Evolutionary conservation across 2,329 filamentous ascomycete genomes (phyloP), one percentile per base, ranked within the genome.

Genomic region (Cercospora brassicicola): DNA sequence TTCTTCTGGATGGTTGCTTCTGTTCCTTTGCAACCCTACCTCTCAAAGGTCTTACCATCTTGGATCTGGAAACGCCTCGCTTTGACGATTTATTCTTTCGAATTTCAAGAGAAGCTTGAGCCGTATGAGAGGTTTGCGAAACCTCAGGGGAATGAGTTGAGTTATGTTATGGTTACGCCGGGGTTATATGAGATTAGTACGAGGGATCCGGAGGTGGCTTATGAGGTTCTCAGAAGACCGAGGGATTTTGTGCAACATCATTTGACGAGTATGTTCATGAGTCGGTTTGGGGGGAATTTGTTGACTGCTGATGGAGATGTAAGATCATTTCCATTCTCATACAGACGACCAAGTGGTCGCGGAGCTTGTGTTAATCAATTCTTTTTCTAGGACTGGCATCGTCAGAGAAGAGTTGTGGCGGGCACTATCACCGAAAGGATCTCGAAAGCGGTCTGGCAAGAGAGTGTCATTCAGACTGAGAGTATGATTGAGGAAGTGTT

Each of bases 401-500:
- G 74, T 48, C 77, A 79, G 42, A 72, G 77, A 10, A 78, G 74
- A 67, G 68, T 78, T 3, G 70, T 78, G 6, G 74, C 76, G 2
- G 72, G 71, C 18, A 76, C 76, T 3, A 73, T 79, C 60, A 78
- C 77, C n/a, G 77, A 79, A 64, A 72, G 73, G 1, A 76, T 78
- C 31, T 78, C 76, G 1, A 76, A 72, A 60, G 70, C 73, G 2
- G 76, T 77, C 0, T 79, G 77, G 56, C 65, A 71, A 15, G 76
- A 78, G 60, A 75, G 74, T 31, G 48, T 76, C 1, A 36, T 59
- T 10, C 76, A 78, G 53, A 73, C 76, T 6, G 67, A 73, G 7
- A 74, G 75, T 2, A 59, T 78, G 62, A 59, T 78, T 0, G 68
- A 59, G 7, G 75, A 76, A 30, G 66, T 77, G 8, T n/a, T 69